Evolutionary conservation across 2,329 filamentous ascomycete genomes (phyloP).

Genomic region (Lachnellula occidentalis): DNA sequence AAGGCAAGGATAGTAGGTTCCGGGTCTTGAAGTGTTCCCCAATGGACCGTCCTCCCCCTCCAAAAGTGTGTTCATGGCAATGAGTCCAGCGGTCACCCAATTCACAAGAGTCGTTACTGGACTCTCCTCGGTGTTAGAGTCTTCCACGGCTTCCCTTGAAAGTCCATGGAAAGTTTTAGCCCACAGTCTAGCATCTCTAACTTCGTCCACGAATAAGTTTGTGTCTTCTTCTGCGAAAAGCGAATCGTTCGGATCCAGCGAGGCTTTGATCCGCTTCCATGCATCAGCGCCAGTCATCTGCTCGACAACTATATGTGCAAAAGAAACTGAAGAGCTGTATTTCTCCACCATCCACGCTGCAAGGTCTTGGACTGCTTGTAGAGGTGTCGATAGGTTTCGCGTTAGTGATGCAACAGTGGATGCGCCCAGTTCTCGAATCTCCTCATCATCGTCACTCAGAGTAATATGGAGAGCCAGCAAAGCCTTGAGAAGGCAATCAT

Average conservation of each 20-base stretch:
- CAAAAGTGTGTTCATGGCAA: slow-evolving; percentile 11
- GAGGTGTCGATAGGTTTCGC: not conserved
- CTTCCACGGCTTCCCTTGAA: not conserved
- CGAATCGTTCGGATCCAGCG: slow-evolving; percentile 53
- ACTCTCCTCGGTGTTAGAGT: not conserved
- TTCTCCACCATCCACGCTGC: not conserved
- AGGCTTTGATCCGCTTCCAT: slow-evolving; percentile 37
- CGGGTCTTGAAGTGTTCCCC: slow-evolving; percentile 65
- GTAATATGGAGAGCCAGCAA: slow-evolving; percentile 67
- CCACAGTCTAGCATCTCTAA: slow-evolving; percentile 71
- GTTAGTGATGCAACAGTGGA: slow-evolving; percentile 30
- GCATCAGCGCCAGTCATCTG: slow-evolving; percentile 27
- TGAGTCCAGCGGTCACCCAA: slow-evolving; percentile 36
- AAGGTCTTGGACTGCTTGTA: slow-evolving; percentile 1
- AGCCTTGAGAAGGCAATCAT: slow-evolving; percentile 43
- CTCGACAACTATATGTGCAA: slow-evolving; percentile 8
- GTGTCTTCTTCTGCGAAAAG: slow-evolving; percentile 89
- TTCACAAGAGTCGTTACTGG: slow-evolving; percentile 7
- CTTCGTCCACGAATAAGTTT: slow-evolving; percentile 86
- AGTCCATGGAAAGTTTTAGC: slow-evolving; percentile 33
- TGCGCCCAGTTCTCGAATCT: slow-evolving; percentile 66
- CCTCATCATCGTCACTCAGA: slow-evolving; percentile 87
- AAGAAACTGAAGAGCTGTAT: not conserved
- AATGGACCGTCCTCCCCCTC: slow-evolving; percentile 56
- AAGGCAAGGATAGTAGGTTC: slow-evolving; percentile 58